Conservation (phyloP, 2,329 filamentous ascomycete species). For the Aspergillus fumigatus region DNA sequence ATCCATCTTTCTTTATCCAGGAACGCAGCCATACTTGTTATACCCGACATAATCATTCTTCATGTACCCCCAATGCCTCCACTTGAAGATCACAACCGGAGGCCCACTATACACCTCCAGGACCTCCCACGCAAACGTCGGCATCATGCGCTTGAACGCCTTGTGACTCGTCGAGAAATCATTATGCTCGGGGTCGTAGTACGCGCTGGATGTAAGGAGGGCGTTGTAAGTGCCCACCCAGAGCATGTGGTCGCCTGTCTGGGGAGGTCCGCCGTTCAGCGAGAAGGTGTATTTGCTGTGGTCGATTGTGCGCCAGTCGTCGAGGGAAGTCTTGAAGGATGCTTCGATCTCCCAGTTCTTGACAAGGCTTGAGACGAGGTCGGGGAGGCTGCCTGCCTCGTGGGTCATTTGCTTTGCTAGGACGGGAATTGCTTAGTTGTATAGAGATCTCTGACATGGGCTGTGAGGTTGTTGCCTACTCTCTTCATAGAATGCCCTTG, state of each 20-base stretch:
- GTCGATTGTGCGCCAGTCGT: constrained; percentile 64
- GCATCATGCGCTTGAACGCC: constrained; percentile 70
- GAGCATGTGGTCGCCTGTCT: constrained; percentile 61
- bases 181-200: constrained; percentile 58
- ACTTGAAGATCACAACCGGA: constrained; percentile 59
- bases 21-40: constrained; percentile 49
- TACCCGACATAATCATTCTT: constrained; percentile 62
- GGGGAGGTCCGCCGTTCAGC: constrained; percentile 57
- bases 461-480: constrained; percentile 37
- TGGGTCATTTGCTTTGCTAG: constrained; percentile 57
- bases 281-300: constrained; percentile 56
- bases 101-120: constrained; percentile 63
- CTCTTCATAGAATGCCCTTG: constrained; percentile 54
- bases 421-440: neutral
- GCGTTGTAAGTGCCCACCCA: constrained; percentile 66
- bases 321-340: constrained; percentile 59
- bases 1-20: neutral
- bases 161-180: constrained; percentile 64
- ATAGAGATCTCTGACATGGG: neutral
- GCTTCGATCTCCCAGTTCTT: constrained; percentile 72
- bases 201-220: constrained; percentile 59
- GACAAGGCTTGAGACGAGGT: constrained; percentile 64
- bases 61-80: constrained; percentile 66
- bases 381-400: constrained; percentile 51
- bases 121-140: constrained; percentile 67